These are phyloP conservation scores for Leccinum brunneo-olivaceum DNA, from an alignment of 1,284 basidiomycete genomes.

Conservation along the genomic window DNA sequence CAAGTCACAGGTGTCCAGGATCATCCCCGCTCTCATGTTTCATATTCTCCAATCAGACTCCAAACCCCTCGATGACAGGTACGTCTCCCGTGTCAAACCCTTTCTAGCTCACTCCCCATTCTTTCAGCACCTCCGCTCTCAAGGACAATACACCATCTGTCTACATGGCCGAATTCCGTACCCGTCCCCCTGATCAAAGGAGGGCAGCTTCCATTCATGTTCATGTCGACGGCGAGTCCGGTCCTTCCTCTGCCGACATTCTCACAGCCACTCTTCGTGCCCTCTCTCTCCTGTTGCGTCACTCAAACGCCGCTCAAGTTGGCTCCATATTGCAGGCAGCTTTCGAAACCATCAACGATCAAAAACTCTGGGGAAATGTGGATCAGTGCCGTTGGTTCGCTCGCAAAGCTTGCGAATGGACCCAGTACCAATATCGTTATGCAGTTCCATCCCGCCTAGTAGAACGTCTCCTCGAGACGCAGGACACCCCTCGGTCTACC, in stretches of 20 bases:
- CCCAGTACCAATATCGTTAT: constrained; percentile 89
- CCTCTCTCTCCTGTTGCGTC: constrained; percentile 67
- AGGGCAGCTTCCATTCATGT: constrained; percentile 83
- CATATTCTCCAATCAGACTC: constrained; percentile 66
- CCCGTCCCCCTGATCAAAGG: constrained; percentile 67
- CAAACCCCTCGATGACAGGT: constrained; percentile 64
- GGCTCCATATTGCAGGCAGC: constrained; percentile 66
- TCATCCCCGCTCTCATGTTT: constrained; percentile 71
- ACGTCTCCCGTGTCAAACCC: constrained; percentile 4
- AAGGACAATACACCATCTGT: constrained; percentile 67
- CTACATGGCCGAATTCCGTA: constrained; percentile 76
- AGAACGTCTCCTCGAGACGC: constrained; percentile 69
- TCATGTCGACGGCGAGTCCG: constrained; percentile 83
- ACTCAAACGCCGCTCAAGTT: constrained; percentile 76
- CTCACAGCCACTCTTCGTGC: constrained; percentile 69
- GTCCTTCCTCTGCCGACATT: constrained; percentile 72
- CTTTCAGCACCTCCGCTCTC: constrained; percentile 47
- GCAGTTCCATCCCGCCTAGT: constrained; percentile 82
- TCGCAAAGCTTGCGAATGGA: constrained; percentile 73
- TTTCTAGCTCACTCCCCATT: neutral
- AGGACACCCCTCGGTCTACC: constrained; percentile 49
- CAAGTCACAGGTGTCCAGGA: constrained; percentile 60
- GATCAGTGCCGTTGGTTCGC: constrained; percentile 82
- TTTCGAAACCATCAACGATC: constrained; percentile 59
- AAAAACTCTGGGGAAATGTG: constrained; percentile 64